These are phyloP conservation scores for Gaeumannomyces tritici DNA, from an alignment of 2,329 filamentous ascomycete genomes.

Conservation along the genomic window DNA sequence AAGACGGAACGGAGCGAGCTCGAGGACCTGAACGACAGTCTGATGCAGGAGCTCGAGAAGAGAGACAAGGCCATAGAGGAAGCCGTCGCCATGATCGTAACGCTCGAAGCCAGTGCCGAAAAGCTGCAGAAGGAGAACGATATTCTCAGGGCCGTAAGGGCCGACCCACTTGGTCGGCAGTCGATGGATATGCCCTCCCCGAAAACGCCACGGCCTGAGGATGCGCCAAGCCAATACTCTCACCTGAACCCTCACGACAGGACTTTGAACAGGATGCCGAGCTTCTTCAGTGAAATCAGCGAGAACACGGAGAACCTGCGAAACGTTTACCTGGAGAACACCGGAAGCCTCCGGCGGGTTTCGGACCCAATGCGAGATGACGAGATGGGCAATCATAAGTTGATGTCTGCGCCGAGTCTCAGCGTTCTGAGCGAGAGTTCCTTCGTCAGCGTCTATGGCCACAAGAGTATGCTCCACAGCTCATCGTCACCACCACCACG, in stretches of 20 bases:
- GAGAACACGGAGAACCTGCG: conserved; percentile 52
- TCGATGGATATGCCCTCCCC: neutral
- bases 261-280: conserved; percentile 42
- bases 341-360: conserved; percentile 38
- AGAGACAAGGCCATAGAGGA: conserved; percentile 63
- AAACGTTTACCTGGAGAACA: conserved; percentile 46
- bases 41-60: conserved; percentile 53
- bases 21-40: conserved; percentile 45
- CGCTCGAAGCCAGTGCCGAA: conserved; percentile 50
- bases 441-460: conserved; percentile 55
- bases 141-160: conserved; percentile 42
- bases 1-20: conserved; percentile 40
- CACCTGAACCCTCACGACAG: neutral
- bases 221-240: neutral
- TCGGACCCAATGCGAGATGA: conserved; percentile 28
- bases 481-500: conserved; percentile 15
- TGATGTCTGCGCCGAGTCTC: conserved; percentile 46
- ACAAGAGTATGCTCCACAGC: conserved; percentile 21
- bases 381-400: conserved; percentile 17
- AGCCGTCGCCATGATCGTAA: conserved; percentile 59
- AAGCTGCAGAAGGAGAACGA: conserved; percentile 42
- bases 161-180: conserved; percentile 11
- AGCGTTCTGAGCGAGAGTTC: conserved; percentile 61
- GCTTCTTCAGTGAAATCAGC: conserved; percentile 51
- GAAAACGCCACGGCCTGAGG: neutral